phyloP scores from a whole-genome alignment of 352 stramenopile genomes.

The Phytopythium boreale region DNA sequence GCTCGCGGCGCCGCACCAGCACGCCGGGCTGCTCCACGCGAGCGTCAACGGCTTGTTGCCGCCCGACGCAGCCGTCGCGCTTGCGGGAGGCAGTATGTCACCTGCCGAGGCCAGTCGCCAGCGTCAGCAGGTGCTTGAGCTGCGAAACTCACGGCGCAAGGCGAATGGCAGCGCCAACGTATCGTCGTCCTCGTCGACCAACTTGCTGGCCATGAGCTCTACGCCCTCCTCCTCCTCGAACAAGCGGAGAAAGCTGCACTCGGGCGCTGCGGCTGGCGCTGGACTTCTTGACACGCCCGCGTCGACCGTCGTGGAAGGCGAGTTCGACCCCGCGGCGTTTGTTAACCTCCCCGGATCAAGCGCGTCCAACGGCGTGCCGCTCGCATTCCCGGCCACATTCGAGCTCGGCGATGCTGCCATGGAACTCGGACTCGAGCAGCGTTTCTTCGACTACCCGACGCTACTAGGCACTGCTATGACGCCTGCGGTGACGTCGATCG shows the following conservation, averaged over 20 bases:
- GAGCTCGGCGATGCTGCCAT: slow-evolving; percentile 45
- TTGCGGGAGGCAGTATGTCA: slow-evolving; percentile 30
- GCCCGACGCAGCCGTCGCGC: slow-evolving; percentile 20
- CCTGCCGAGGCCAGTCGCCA: slow-evolving; percentile 39
- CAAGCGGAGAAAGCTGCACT: slow-evolving; percentile 45
- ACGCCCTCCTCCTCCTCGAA: slow-evolving; percentile 3
- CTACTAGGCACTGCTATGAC: slow-evolving; percentile 10
- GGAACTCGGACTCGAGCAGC: slow-evolving; percentile 45
- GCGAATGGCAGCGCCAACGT: slow-evolving; percentile 8
- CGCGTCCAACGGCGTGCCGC: slow-evolving; percentile 16
- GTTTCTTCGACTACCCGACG: slow-evolving; percentile 53
- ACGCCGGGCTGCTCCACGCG: slow-evolving; percentile 8
- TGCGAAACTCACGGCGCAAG: slow-evolving; percentile 47
- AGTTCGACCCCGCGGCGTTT: slow-evolving; percentile 70
- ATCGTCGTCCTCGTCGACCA: not conserved
- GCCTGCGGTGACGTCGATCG: not conserved
- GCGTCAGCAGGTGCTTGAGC: slow-evolving; percentile 54
- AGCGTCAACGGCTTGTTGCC: slow-evolving; percentile 6
- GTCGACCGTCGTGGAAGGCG: slow-evolving; percentile 12
- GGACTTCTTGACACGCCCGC: slow-evolving; percentile 15
- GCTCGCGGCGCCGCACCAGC: not conserved
- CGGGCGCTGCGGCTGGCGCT: slow-evolving; percentile 14
- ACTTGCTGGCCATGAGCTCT: not conserved
- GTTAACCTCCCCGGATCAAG: slow-evolving; percentile 34
- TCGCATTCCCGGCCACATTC: slow-evolving; percentile 59